A percentile compares a stretch with the other conserved stretches of the same genome.
Evolutionary conservation across 371 early-diverging fungal genomes (phyloP).

Genomic region (Mucor saturninus): DNA sequence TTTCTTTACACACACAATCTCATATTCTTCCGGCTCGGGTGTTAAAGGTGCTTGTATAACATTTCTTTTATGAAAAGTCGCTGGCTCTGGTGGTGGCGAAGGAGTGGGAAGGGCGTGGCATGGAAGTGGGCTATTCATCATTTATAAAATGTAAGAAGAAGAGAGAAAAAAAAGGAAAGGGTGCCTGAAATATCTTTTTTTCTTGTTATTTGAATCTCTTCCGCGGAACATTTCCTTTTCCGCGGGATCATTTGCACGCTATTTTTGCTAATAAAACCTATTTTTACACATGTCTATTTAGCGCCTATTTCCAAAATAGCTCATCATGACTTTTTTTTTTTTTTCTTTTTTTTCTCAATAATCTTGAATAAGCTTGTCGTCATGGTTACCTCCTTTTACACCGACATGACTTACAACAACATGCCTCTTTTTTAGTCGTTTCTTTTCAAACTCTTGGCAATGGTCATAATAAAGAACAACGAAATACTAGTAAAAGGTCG

Average conservation of each 20-base stretch:
- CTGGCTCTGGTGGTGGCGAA: slow-evolving; percentile 24
- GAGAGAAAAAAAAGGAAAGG: slow-evolving; percentile 2
- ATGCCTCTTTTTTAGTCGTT: no score
- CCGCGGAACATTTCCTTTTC: slow-evolving; percentile 1
- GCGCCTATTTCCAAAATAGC: no score
- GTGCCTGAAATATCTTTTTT: background rate
- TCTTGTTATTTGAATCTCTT: background rate
- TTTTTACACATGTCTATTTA: background rate
- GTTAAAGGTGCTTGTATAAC: slow-evolving; percentile 6
- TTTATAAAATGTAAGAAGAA: background rate
- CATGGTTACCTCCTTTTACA: no score
- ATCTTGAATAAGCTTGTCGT: no score
- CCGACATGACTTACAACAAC: no score
- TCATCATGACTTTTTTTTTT: background rate
- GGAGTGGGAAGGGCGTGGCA: slow-evolving; percentile 14
- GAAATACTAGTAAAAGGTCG: no score
- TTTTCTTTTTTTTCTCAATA: background rate
- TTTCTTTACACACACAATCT: background rate
- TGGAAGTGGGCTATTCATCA: background rate
- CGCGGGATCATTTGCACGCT: background rate
- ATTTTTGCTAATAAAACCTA: background rate
- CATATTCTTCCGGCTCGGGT: background rate
- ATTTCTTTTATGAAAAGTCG: background rate
- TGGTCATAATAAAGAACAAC: no score
- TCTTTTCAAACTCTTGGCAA: no score